phyloP scores from a whole-genome alignment of 129 eudicot genomes.

The Flaveria bidentis region DNA sequence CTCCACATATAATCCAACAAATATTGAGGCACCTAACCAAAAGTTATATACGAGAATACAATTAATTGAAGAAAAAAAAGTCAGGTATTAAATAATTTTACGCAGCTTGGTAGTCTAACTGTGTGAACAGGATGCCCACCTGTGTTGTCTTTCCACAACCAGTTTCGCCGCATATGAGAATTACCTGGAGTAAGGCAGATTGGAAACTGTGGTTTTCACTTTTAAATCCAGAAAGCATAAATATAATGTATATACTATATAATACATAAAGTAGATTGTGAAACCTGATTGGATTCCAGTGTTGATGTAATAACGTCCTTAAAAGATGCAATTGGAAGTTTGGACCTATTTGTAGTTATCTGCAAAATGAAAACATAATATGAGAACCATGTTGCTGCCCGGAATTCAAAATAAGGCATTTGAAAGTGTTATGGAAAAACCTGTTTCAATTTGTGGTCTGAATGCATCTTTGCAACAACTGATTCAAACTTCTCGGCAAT shows the following conservation, averaged over 20 bases:
- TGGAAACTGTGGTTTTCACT: not conserved
- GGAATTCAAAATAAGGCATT: not conserved
- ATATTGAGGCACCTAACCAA: slow-evolving; percentile 80
- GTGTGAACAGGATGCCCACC: slow-evolving; percentile 43
- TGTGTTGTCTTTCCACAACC: slow-evolving; percentile 99
- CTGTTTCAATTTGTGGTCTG: slow-evolving; percentile 53
- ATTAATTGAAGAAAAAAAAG: not conserved
- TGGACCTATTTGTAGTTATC: slow-evolving; percentile 65
- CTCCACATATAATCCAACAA: slow-evolving; percentile 81
- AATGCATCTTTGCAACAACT: slow-evolving; percentile 44
- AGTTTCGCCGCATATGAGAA: slow-evolving; percentile 94
- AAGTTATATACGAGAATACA: not conserved
- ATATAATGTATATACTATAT: not conserved
- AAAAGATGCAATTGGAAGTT: slow-evolving; percentile 91
- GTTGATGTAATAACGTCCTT: slow-evolving; percentile 67
- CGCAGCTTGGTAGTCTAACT: slow-evolving; percentile 11
- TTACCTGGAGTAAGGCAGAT: slow-evolving; percentile 52
- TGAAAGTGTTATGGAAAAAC: slow-evolving; percentile 28
- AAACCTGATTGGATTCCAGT: slow-evolving; percentile 77
- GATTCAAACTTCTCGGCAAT: slow-evolving; percentile 56
- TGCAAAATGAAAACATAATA: slow-evolving; percentile 32
- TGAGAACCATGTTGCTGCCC: not conserved
- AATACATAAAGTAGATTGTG: not conserved
- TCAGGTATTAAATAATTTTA: slow-evolving; percentile 1
- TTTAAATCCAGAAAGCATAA: slow-evolving; percentile 6